Conservation (phyloP, 495 filamentous ascomycete genomes). For the Jackrogersella multiformis region DNA sequence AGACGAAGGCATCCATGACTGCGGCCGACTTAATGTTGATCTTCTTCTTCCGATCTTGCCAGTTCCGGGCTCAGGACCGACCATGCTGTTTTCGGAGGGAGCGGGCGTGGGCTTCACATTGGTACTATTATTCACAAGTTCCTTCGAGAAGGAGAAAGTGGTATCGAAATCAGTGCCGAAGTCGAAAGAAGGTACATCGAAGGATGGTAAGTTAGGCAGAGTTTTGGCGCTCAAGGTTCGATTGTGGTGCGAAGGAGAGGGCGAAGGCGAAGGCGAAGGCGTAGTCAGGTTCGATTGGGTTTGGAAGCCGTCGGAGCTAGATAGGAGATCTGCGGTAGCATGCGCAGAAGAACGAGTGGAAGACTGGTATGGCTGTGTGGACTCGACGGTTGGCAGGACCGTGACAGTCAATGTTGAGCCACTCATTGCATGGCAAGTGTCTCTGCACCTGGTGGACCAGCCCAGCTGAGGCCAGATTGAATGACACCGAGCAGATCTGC, state of each 20-base stretch:
- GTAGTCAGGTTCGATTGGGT: constrained; percentile 13
- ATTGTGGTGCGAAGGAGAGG: too few relatives aligned
- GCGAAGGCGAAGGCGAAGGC: too few relatives aligned
- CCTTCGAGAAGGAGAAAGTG: constrained; percentile 45
- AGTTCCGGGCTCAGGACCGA: constrained; percentile 34
- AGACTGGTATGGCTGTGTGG: constrained; percentile 47
- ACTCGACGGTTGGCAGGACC: constrained; percentile 51
- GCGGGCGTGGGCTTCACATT: constrained; percentile 39
- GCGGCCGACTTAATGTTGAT: constrained; percentile 54
- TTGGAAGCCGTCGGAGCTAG: constrained; percentile 32
- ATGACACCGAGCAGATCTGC: constrained; percentile 29
- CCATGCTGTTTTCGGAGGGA: constrained; percentile 28
- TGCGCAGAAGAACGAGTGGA: constrained; percentile 43
- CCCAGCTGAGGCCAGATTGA: constrained; percentile 33
- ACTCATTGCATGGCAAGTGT: constrained; percentile 59
- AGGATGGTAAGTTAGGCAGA: constrained; percentile 50
- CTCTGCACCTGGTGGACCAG: constrained; percentile 38
- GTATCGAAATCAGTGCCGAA: constrained; percentile 53
- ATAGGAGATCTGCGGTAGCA: constrained; percentile 47
- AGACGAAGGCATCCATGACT: constrained; percentile 57
- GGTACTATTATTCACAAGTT: constrained; percentile 28
- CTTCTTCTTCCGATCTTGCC: constrained; percentile 49
- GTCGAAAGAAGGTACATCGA: constrained; percentile 58
- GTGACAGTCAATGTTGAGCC: constrained; percentile 53
- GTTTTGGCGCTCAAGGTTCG: constrained; percentile 46